Conservation (phyloP, 2,329 filamentous ascomycete species). For the Rhynchosporium secalis region DNA sequence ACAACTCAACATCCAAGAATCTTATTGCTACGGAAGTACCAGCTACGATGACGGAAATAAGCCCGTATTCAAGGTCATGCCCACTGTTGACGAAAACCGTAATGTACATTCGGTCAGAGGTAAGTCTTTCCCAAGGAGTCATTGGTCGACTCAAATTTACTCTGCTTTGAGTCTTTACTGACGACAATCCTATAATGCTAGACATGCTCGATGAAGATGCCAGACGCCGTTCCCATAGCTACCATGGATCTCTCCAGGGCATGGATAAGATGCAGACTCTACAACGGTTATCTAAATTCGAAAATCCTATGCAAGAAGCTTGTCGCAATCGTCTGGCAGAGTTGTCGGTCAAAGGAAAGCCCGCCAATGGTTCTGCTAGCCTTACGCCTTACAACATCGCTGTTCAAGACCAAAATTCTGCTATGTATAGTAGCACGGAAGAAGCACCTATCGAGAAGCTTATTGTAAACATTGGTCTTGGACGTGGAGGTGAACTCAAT, state of each 20-base stretch:
- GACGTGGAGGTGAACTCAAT: slow-evolving; percentile 27
- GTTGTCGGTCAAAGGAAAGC: slow-evolving; percentile 29
- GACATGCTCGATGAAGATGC: slow-evolving; percentile 3
- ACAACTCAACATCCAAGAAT: slow-evolving; percentile 2
- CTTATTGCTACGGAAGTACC: not conserved
- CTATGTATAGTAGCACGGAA: not conserved
- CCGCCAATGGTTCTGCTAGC: not conserved
- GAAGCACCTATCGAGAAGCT: not conserved
- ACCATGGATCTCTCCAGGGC: slow-evolving; percentile 24
- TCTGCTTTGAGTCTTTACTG: not conserved
- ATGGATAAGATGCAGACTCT: slow-evolving; percentile 40
- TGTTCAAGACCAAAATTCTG: not conserved
- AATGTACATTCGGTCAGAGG: not conserved
- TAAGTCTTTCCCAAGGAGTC: not conserved
- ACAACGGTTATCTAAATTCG: slow-evolving; percentile 37
- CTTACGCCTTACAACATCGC: slow-evolving; percentile 9
- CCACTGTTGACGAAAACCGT: slow-evolving; percentile 9
- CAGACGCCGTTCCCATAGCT: not conserved
- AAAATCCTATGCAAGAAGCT: slow-evolving; percentile 35
- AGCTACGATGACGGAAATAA: not conserved
- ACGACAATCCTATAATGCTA: not conserved
- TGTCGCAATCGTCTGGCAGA: slow-evolving; percentile 33
- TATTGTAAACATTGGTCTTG: not conserved
- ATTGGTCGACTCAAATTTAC: no score
- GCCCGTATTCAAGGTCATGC: not conserved